Evolutionary conservation across 1,284 basidiomycete genomes (phyloP), one percentile per base, ranked within the genome.

Genomic region (Cryptococcus sp.): DNA sequence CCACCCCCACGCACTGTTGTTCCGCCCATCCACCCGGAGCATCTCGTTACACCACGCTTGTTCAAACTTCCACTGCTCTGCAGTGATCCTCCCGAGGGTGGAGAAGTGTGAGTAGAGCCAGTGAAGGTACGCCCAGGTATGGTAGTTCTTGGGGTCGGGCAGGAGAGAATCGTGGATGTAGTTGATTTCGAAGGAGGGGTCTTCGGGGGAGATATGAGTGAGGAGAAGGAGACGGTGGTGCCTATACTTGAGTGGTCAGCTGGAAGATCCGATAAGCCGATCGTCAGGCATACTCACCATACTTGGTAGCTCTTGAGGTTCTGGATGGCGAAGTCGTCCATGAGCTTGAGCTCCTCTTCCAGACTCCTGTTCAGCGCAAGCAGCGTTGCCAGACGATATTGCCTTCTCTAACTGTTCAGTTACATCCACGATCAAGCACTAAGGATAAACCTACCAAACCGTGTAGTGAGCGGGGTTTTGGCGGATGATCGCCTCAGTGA

Each of bases 1-100:
- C 80, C 98, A 96, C 72, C 95, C 91, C 95, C 95, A 99, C 15
- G 91, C 96, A 43, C 90, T 94, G 72, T 99, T 99, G 75, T 98
- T 99, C 66, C 94, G 79, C 39, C 95, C 81, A 74, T 99, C 95
- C 21, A 82, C 77, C 1, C 80, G 79, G 24, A 98, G 74, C 80
- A 97, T 83, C 54, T 76, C 72, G 61, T 93, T 87, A 51, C 89
- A 83, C 74, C 89, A 96, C 24, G 81, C 81, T 18, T 88, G 78
- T 77, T 98, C 95, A 13, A 80, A 82, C 0, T 71, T 77, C 93
- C 94, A 97, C 40, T 84, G 82, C 48, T 84, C 80, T 63, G 85
- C 82, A 2, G 69, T 52, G 33, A 77, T 65, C 36, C 64, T 66
- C 46, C 65, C 66, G 0, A 76, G 69, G n/a, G 67, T 66, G 18